Percentiles rank a stretch among this genome's conserved stretches.
Evolutionary conservation across 2,329 filamentous ascomycete genomes (phyloP).

Genomic region (Cytospora piceae): DNA sequence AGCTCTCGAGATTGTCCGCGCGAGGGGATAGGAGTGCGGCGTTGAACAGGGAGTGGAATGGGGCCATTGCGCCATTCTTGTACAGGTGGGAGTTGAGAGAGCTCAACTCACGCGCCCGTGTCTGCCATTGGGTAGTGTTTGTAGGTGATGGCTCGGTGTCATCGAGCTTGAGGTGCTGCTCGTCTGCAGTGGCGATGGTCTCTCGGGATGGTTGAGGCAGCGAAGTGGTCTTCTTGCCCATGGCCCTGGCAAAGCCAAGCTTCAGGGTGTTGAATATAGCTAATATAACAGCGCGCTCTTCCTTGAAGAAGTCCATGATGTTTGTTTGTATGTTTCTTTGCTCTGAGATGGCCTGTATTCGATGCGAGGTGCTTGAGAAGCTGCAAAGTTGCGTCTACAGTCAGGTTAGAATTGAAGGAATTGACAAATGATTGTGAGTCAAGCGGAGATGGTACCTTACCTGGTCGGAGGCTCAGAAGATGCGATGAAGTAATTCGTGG

Average conservation of each 20-base stretch:
- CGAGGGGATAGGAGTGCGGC: background rate
- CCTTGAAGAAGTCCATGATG: background rate
- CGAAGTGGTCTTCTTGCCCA: background rate
- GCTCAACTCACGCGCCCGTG: too few species aligned
- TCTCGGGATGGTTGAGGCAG: background rate
- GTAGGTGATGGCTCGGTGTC: background rate
- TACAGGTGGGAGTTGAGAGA: background rate
- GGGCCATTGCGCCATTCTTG: constrained; percentile 2
- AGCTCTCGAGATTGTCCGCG: background rate
- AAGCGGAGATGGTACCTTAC: too few species aligned
- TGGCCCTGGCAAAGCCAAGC: background rate
- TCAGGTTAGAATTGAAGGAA: background rate
- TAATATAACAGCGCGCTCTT: background rate
- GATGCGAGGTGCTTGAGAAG: background rate
- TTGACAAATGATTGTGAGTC: background rate
- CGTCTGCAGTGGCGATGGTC: background rate
- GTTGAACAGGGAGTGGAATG: background rate
- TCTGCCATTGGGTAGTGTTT: background rate
- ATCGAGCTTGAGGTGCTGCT: background rate
- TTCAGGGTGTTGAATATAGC: background rate
- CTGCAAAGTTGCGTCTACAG: background rate
- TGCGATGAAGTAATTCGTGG: too few species aligned
- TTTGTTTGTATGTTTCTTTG: background rate
- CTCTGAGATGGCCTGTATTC: background rate
- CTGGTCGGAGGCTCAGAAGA: too few species aligned